Percentiles rank a stretch among this genome's conserved stretches.
These are phyloP conservation scores for Didymella sp. DNA, from an alignment of 2,329 filamentous ascomycete genomes.

Conservation along the genomic window DNA sequence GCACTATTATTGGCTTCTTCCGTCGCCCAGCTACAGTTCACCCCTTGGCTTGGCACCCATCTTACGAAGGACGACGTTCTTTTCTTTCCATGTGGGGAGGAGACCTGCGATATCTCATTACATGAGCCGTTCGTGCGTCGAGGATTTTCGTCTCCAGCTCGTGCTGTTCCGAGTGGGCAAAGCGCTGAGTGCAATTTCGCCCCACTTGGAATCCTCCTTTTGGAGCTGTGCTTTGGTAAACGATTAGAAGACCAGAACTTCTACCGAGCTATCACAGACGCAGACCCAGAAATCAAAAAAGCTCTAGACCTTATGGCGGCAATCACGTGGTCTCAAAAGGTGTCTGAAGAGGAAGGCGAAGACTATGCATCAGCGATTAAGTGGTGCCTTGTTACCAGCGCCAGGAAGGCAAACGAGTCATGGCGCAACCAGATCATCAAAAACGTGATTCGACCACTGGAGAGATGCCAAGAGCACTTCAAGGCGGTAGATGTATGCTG, in stretches of 20 bases:
- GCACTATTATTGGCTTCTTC: not conserved
- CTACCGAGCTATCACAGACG: not conserved
- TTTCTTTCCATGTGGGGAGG: not conserved
- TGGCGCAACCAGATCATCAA: slow-evolving; percentile 27
- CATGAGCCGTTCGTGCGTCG: not conserved
- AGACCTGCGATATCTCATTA: not conserved
- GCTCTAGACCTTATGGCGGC: not conserved
- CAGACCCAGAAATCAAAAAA: not conserved
- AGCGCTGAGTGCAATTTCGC: not conserved
- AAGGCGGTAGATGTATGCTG: not conserved
- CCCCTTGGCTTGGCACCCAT: not conserved
- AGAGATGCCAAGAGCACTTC: not conserved
- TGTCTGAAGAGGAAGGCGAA: slow-evolving; percentile 25
- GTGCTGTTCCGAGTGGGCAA: not conserved
- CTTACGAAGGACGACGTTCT: not conserved
- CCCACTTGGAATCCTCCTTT: not conserved
- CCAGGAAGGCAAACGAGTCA: slow-evolving; percentile 3
- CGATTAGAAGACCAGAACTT: not conserved
- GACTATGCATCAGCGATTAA: slow-evolving; percentile 29
- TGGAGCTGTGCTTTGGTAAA: not conserved
- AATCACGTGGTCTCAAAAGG: slow-evolving; percentile 3
- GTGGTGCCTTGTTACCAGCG: slow-evolving; percentile 28
- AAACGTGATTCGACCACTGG: slow-evolving; percentile 26
- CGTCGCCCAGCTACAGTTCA: not conserved
- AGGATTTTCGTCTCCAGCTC: not conserved